Base-by-base conservation (phyloP, 805 yeast species). In the Candida fluviatilis region DNA sequence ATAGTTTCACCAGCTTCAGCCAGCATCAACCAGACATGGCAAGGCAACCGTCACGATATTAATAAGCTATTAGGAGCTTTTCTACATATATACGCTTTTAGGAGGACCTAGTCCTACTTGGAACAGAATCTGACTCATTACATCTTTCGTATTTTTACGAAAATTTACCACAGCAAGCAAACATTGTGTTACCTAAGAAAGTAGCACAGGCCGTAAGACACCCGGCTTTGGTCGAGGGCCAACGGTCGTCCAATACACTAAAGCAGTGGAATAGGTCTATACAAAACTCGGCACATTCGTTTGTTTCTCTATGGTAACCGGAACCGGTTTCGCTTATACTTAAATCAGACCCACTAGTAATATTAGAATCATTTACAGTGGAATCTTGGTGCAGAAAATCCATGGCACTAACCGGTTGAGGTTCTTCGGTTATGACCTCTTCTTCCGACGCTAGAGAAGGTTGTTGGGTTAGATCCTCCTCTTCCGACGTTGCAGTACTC, bases 221-320 rank as follows among this genome's bases (percentile, higher is more conserved):
- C 7, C 74, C 73, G 37, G 66, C 71, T 3, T 69, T 69, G 13
- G 51, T 51, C 29, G 58, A 42, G n/a, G 74, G 74, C 44, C 71
- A 66, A 42, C 69, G 66, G 5, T 55, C 49, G 33, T 64, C 67
- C 36, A 59, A 59, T 34, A 64, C 50, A 1, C 74, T 73, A 38
- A 68, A 68, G 45, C 74, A 68, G 14, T 57, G 41, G 35, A 50
- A 53, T 28, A 47, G 52, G 35, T 67, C 73, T 35, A 61, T 45
- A 44, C 69, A 65, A 41, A 68, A 67, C 46, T 67, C 72, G 5
- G 65, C 48, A 44, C 74, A 68, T 41, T 68, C 73, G 43, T 66
- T 64, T 18, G 50, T 34, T 1, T 66, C 63, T 39, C 64, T 46
- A 6, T 62, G 60, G 45, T 62, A 67, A 2, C 73, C 73, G 14